Evolutionary conservation across 2,329 filamentous ascomycete genomes (phyloP).

Genomic region (Aspergillus transmontanensis): DNA sequence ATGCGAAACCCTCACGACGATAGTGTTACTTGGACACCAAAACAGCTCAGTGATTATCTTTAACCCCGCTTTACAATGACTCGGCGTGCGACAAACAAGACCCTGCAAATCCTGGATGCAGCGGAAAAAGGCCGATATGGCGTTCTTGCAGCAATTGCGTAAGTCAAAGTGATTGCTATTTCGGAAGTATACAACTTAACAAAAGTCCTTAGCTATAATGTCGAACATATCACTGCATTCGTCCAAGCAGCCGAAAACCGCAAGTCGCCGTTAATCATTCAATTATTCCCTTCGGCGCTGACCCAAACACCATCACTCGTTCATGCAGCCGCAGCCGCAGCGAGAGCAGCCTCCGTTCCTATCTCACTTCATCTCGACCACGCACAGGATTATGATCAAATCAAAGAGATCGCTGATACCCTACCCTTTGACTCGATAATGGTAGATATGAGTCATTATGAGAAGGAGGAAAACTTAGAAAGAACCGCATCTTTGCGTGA

Average conservation of each 20-base stretch:
- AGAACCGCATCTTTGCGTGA: slow-evolving; percentile 62
- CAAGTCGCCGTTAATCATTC: slow-evolving; percentile 12
- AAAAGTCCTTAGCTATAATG: neutral
- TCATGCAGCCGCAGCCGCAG: slow-evolving; percentile 53
- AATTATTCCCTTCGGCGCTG: slow-evolving; percentile 20
- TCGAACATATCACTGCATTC: slow-evolving; percentile 10
- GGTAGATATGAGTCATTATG: slow-evolving; percentile 73
- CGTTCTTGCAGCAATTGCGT: slow-evolving; percentile 24
- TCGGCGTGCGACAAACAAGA: slow-evolving; percentile 16
- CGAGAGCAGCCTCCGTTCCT: slow-evolving; percentile 57
- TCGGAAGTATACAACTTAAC: neutral
- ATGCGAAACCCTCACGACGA: neutral
- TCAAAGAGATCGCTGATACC: slow-evolving; percentile 57
- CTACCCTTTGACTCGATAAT: slow-evolving; percentile 69
- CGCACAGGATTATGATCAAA: slow-evolving; percentile 60
- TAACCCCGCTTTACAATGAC: slow-evolving; percentile 6
- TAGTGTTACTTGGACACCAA: neutral
- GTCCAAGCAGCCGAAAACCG: slow-evolving; percentile 7
- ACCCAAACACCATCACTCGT: slow-evolving; percentile 44
- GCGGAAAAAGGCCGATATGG: slow-evolving; percentile 22
- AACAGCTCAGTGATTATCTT: neutral
- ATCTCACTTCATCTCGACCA: slow-evolving; percentile 65
- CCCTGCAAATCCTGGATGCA: slow-evolving; percentile 16
- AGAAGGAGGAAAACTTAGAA: slow-evolving; percentile 66
- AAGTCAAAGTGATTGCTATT: neutral